A percentile compares a stretch with the other conserved stretches of the same genome.
phyloP scores from a whole-genome alignment of 2,329 filamentous ascomycete genomes.

The Gaeumannomyces tritici region DNA sequence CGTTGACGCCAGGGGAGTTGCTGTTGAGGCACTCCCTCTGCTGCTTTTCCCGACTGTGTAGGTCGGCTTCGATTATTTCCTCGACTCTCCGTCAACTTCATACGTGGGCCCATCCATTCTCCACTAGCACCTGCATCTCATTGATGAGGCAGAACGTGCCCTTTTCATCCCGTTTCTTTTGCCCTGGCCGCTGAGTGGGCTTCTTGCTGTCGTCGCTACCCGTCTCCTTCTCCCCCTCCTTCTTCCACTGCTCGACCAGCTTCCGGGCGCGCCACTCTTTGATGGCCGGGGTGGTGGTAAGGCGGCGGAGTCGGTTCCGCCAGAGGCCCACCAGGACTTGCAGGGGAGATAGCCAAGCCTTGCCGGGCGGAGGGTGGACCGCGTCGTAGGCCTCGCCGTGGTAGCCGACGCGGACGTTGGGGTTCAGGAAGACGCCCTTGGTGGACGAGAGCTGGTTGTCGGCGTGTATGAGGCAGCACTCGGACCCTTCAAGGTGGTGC shows the following conservation, averaged over 20 bases:
- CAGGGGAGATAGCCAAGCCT: slow-evolving; percentile 31
- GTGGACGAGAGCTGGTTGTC: slow-evolving; percentile 51
- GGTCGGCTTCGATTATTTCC: background rate
- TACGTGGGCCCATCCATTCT: slow-evolving; percentile 49
- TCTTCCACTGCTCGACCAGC: slow-evolving; percentile 30
- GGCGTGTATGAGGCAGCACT: slow-evolving; percentile 69
- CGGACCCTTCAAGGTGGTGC: slow-evolving; percentile 62
- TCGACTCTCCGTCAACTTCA: slow-evolving; percentile 15
- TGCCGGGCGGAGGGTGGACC: slow-evolving; percentile 24
- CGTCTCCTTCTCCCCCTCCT: background rate
- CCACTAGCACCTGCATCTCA: slow-evolving; percentile 50
- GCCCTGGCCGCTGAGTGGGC: background rate
- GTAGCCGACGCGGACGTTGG: slow-evolving; percentile 59
- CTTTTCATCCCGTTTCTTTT: slow-evolving; percentile 22
- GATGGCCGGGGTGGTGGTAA: slow-evolving; percentile 23
- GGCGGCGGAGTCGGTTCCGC: slow-evolving; percentile 44
- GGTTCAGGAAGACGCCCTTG: slow-evolving; percentile 58
- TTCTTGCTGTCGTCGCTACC: background rate
- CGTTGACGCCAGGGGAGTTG: background rate
- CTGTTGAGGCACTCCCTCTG: background rate
- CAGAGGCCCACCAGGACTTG: slow-evolving; percentile 46
- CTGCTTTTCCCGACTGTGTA: background rate
- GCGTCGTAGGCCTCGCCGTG: slow-evolving; percentile 39
- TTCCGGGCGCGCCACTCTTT: slow-evolving; percentile 26
- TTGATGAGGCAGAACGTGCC: slow-evolving; percentile 44